Evolutionary conservation across 768 basidiomycete species (phyloP).

Genomic region (Rubroboletus satanas): DNA sequence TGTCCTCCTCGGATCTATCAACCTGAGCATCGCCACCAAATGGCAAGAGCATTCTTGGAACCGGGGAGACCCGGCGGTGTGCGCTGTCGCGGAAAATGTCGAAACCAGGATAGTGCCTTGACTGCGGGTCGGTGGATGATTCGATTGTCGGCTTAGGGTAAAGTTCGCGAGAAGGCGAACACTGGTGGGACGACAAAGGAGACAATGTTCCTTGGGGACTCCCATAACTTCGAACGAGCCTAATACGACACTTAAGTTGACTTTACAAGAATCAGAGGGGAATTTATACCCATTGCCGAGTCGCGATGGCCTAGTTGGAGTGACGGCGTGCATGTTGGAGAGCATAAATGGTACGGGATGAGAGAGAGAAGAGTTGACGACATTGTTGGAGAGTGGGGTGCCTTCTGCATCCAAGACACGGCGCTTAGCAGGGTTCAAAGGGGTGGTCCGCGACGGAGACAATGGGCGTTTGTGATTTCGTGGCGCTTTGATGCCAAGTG

Average conservation of each 20-base stretch:
- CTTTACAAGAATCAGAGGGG: slow-evolving; percentile 23
- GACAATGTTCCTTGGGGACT: slow-evolving; percentile 8
- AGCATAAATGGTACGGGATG: slow-evolving; percentile 30
- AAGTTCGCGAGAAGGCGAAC: slow-evolving; percentile 17
- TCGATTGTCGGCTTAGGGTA: slow-evolving; percentile 34
- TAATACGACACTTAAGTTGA: slow-evolving; percentile 34
- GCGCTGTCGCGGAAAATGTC: slow-evolving; percentile 47
- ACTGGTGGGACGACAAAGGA: slow-evolving; percentile 9
- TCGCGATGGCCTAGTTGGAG: slow-evolving; percentile 35
- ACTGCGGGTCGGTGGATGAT: slow-evolving; percentile 46
- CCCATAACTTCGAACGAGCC: slow-evolving; percentile 9
- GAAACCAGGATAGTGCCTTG: slow-evolving; percentile 68
- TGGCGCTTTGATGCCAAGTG: slow-evolving; percentile 28
- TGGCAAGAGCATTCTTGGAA: background rate
- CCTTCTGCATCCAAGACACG: slow-evolving; percentile 59
- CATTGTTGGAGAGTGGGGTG: slow-evolving; percentile 33
- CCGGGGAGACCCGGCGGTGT: slow-evolving; percentile 9
- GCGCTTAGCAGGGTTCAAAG: slow-evolving; percentile 64
- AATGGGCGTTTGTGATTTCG: slow-evolving; percentile 56
- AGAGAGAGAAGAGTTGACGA: slow-evolving; percentile 15
- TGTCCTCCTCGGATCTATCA: slow-evolving; percentile 39
- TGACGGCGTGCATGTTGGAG: slow-evolving; percentile 17
- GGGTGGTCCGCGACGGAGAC: slow-evolving; percentile 48
- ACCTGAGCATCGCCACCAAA: background rate
- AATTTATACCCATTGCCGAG: slow-evolving; percentile 30